Conservation (phyloP, 2,329 filamentous ascomycete genomes). For the Albophoma yamanashiensis region DNA sequence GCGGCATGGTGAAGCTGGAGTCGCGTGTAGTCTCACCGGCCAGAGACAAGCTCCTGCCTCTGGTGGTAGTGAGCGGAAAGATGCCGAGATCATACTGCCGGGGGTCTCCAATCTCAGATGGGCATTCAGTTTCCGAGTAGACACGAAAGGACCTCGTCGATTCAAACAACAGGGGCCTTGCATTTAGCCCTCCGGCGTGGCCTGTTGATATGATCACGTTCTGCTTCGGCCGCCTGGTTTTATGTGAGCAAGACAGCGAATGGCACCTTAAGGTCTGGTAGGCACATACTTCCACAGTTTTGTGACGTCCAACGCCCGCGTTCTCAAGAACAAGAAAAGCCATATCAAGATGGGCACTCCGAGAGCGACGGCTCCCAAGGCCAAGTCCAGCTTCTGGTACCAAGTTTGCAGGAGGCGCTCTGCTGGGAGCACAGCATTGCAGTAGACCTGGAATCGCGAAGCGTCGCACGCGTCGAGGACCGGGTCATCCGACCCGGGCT, state of each 20-base stretch:
- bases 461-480: conserved; percentile 11
- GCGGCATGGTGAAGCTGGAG: not conserved
- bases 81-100: not conserved
- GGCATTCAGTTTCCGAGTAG: not conserved
- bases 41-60: not conserved
- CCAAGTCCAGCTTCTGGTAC: conserved; percentile 16
- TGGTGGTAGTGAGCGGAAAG: not conserved
- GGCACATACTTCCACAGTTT: not conserved
- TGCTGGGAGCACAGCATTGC: conserved; percentile 15
- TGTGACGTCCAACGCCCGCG: not conserved
- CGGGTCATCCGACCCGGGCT: conserved; percentile 17
- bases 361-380: conserved; percentile 13
- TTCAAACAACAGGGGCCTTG: not conserved
- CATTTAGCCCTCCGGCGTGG: not conserved
- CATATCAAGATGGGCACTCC: conserved; percentile 9
- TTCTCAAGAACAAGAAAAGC: conserved; percentile 1
- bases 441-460: conserved; percentile 16
- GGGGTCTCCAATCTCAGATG: not conserved
- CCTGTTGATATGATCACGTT: not conserved
- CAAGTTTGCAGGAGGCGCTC: conserved; percentile 11
- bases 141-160: not conserved
- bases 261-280: not conserved
- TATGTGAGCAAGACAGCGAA: not conserved
- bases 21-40: not conserved
- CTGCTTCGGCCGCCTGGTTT: not conserved